Evolutionary conservation across 768 basidiomycete species (phyloP).

Genomic region (Mycena filopes): DNA sequence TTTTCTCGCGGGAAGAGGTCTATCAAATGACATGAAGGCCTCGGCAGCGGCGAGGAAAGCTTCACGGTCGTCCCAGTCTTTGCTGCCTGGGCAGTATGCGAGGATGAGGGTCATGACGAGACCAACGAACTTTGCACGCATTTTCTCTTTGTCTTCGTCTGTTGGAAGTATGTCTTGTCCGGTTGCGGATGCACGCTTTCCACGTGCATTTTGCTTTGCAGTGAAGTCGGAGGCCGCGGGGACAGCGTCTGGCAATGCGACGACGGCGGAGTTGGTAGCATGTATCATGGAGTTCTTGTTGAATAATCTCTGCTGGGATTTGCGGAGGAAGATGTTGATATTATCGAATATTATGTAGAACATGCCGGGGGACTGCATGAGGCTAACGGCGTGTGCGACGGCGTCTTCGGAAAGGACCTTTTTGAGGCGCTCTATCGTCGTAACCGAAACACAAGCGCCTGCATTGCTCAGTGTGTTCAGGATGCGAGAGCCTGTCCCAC

Average conservation of each 20-base stretch:
- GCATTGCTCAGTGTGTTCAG: slow-evolving; percentile 41
- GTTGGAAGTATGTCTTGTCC: slow-evolving; percentile 34
- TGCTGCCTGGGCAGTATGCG: slow-evolving; percentile 31
- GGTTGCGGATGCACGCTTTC: slow-evolving; percentile 33
- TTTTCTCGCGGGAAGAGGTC: slow-evolving; percentile 35
- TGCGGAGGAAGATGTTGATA: slow-evolving; percentile 46
- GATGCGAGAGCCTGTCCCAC: slow-evolving; percentile 42
- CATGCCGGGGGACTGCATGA: slow-evolving; percentile 35
- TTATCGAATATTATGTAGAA: slow-evolving; percentile 44
- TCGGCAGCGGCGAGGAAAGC: slow-evolving; percentile 15
- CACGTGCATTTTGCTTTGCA: slow-evolving; percentile 27
- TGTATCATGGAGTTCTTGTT: slow-evolving; percentile 40
- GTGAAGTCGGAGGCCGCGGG: slow-evolving; percentile 27
- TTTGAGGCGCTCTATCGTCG: slow-evolving; percentile 43
- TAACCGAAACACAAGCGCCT: slow-evolving; percentile 39
- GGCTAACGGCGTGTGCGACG: slow-evolving; percentile 33
- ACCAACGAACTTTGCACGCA: slow-evolving; percentile 15
- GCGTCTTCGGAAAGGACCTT: slow-evolving; percentile 40
- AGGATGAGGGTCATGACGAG: slow-evolving; percentile 29
- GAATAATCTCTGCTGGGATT: slow-evolving; percentile 42
- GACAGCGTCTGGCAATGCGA: slow-evolving; percentile 28
- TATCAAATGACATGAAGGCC: slow-evolving; percentile 30
- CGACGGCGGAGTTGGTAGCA: slow-evolving; percentile 35
- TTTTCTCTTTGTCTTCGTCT: slow-evolving; percentile 31
- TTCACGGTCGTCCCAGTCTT: slow-evolving; percentile 26